These are phyloP conservation scores for Auricularia cornea DNA, from an alignment of 768 basidiomycete species.

Conservation along the genomic window DNA sequence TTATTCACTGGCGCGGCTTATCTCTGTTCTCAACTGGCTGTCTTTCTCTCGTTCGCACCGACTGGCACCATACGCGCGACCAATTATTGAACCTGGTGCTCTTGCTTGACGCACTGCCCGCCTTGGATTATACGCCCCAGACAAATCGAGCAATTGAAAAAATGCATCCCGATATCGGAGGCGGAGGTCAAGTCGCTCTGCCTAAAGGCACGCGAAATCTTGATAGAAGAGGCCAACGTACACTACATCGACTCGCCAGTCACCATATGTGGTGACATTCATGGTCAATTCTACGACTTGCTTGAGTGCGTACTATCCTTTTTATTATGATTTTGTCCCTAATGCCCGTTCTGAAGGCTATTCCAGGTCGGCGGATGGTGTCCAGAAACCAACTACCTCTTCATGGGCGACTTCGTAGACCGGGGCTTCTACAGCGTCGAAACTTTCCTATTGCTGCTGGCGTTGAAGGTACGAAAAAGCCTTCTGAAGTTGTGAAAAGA, in stretches of 20 bases:
- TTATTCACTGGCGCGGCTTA: too few species aligned
- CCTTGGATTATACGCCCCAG: too few species aligned
- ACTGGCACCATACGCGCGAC: too few species aligned
- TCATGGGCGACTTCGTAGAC: slow-evolving; percentile 99
- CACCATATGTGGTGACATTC: slow-evolving; percentile 44
- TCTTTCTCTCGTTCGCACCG: too few species aligned
- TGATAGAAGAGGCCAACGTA: slow-evolving; percentile 97
- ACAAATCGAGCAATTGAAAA: slow-evolving; percentile 89
- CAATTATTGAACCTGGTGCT: neutral
- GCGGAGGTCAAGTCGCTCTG: slow-evolving; percentile 93
- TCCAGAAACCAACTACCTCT: slow-evolving; percentile 90
- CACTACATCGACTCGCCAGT: slow-evolving; percentile 94
- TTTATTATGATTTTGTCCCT: slow-evolving; percentile 18
- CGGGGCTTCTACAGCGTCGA: slow-evolving; percentile 96
- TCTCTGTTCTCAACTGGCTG: too few species aligned
- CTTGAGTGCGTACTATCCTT: slow-evolving; percentile 35
- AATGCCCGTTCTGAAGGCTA: slow-evolving; percentile 90
- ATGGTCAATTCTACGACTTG: slow-evolving; percentile 42
- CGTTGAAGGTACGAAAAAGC: slow-evolving; percentile 61
- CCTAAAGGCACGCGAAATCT: slow-evolving; percentile 90
- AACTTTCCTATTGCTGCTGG: slow-evolving; percentile 88
- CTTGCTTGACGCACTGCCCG: too few species aligned
- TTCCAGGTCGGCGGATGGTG: slow-evolving; percentile 90
- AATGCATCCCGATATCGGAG: slow-evolving; percentile 93
- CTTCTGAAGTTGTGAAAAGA: too few species aligned